These are phyloP conservation scores for Magnolia changhungtana DNA, from an alignment of 164 flowering plant genomes.

Conservation along the genomic window DNA sequence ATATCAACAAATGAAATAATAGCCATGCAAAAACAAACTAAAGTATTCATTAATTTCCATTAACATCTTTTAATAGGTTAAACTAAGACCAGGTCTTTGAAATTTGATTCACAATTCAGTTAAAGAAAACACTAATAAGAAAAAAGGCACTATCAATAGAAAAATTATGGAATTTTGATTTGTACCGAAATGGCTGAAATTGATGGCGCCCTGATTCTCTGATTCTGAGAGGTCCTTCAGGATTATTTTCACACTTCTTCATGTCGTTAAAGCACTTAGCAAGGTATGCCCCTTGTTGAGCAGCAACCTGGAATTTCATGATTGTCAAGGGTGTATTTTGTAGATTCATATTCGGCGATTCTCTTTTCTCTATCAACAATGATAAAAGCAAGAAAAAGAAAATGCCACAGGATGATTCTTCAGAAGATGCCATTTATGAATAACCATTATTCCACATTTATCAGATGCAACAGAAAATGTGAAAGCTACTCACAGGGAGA, in stretches of 20 bases:
- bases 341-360: no score
- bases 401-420: neutral
- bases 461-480: neutral
- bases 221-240: slow-evolving; percentile 77
- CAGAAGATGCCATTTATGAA: neutral
- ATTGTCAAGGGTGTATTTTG: neutral
- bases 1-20: no score
- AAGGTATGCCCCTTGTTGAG: slow-evolving; percentile 89
- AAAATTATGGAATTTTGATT: neutral
- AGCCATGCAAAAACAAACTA: no score
- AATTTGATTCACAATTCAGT: no score
- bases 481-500: no score
- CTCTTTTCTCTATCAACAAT: no score
- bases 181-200: slow-evolving; percentile 78
- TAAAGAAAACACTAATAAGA: neutral
- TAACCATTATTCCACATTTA: neutral
- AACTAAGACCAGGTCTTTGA: slow-evolving; percentile 31
- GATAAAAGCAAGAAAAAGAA: slow-evolving; percentile 13
- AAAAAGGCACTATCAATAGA: slow-evolving; percentile 7
- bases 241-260: slow-evolving; percentile 47
- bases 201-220: slow-evolving; percentile 63
- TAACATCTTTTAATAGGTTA: no score
- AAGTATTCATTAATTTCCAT: no score
- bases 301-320: slow-evolving; percentile 59
- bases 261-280: slow-evolving; percentile 72